phyloP scores from a whole-genome alignment of 257 asterid species.

The Solanum tarijense region DNA sequence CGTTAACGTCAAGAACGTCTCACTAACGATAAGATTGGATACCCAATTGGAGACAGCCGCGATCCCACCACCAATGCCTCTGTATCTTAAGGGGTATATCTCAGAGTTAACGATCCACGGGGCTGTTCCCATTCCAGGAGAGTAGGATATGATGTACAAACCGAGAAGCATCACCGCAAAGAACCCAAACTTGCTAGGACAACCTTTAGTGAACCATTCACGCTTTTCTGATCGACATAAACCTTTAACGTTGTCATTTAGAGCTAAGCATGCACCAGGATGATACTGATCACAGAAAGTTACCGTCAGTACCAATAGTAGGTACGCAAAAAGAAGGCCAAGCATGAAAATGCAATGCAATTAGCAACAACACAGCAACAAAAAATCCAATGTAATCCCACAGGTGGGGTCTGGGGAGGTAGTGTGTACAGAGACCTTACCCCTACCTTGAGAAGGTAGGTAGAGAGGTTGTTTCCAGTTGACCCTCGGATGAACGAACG shows the following conservation, averaged over 20 bases:
- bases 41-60: conserved; percentile 82
- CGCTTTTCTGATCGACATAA: conserved; percentile 32
- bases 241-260: conserved; percentile 2
- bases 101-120: conserved; percentile 88
- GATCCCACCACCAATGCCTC: conserved; percentile 78
- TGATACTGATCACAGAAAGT: conserved; percentile 20
- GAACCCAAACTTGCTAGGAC: conserved; percentile 59
- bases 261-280: conserved; percentile 57
- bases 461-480: background rate
- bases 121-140: conserved; percentile 68
- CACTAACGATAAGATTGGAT: conserved; percentile 61
- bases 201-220: conserved; percentile 58
- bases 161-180: conserved; percentile 52
- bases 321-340: background rate
- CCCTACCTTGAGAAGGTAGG: background rate
- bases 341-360: background rate
- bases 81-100: conserved; percentile 56
- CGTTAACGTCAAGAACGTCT: conserved; percentile 59
- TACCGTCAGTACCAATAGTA: background rate
- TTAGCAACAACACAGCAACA: background rate
- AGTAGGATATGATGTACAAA: conserved; percentile 53
- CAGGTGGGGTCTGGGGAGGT: background rate
- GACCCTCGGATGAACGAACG: background rate
- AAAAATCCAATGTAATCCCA: background rate
- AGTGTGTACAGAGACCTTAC: background rate